Evolutionary conservation across 331 rosid genomes (phyloP), one percentile per base, ranked within the genome.

Genomic region (Quercus tomentella): DNA sequence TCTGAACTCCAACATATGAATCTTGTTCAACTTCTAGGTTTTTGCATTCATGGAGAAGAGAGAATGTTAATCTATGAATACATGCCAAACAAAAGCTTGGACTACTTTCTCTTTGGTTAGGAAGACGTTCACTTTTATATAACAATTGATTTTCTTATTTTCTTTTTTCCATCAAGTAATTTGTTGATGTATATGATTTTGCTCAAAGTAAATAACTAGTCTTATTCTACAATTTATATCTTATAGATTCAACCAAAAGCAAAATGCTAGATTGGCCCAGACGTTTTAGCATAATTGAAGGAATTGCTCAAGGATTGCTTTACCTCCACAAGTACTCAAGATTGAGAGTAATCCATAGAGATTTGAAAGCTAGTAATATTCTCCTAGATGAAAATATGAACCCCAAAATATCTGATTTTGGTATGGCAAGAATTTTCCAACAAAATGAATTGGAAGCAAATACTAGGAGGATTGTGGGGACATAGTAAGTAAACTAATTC

Each of bases 71-170:
- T 81, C 16, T 81, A 76, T 4, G 85, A 81, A 37, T 81, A 71
- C 55, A 76, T 81, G 81, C 61, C 85, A 16, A 81, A 71, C 45
- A 69, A 58, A 69, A 81, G 80, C 26, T 75, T 75, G 51, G 85
- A 71, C 14, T 82, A 25, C 57, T 77, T 73, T 73, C 63, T 82
- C 26, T 77, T 73, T n/a, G 67, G 82, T 76, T 18, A 83, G 81
- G 0, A 41, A 43, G 35, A 16, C 28, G 8, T 55, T 16, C 28
- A 7, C 55, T 6, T 2, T 57, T 12, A 56, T 33, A 45, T 1
- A 58, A 35, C 9, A 35, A 1, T 16, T 3, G 7, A 6, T 25
- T 58, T 49, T 10, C 54, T 12, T 49, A 1, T 49, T 21, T 35
- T 74, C 9, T 0, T 41, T 41, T 8, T 41, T 41, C 45, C 35